A percentile compares a stretch with the other conserved stretches of the same genome.
Conservation (phyloP, 2,329 filamentous ascomycete genomes). For the Biscogniauxia mediterranea region DNA sequence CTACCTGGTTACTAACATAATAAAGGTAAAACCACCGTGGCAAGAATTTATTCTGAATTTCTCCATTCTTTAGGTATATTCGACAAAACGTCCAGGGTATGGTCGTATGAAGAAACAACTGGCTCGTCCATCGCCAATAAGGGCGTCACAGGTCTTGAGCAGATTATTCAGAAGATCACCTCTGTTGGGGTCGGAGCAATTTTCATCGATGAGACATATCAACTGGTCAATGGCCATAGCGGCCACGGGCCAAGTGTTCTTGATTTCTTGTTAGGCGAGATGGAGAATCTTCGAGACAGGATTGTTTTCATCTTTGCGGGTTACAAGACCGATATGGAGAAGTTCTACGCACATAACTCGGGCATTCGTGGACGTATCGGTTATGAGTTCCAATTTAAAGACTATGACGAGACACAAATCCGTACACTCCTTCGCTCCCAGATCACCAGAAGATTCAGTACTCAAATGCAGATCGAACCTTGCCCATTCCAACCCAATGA, state of each 20-base stretch:
- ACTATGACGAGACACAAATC: constrained; percentile 6
- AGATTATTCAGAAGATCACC: constrained; percentile 53
- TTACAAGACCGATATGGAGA: constrained; percentile 4
- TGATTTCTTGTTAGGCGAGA: background rate
- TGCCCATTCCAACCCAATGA: constrained; percentile 3
- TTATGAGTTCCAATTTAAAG: constrained; percentile 3
- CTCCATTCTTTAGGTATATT: constrained; percentile 60
- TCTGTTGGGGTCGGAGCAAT: constrained; percentile 62
- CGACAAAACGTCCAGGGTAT: constrained; percentile 41
- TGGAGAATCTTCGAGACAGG: background rate
- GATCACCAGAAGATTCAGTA: background rate
- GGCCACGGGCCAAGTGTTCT: constrained; percentile 59
- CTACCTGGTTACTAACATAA: constrained; percentile 7
- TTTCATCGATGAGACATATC: constrained; percentile 79
- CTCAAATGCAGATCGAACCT: background rate
- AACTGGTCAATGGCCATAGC: constrained; percentile 60
- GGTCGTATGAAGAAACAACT: constrained; percentile 61
- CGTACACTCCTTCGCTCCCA: background rate
- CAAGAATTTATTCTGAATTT: constrained; percentile 65
- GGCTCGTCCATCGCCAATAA: constrained; percentile 62
- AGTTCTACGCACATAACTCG: constrained; percentile 3
- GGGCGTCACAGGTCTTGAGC: constrained; percentile 57
- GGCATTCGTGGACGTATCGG: constrained; percentile 1
- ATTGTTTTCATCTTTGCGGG: constrained; percentile 9
- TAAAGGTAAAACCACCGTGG: constrained; percentile 69